A percentile compares a stretch with the other conserved stretches of the same genome.
phyloP scores from a whole-genome alignment of 2,329 filamentous ascomycete species.

The Talaromyces sp. region DNA sequence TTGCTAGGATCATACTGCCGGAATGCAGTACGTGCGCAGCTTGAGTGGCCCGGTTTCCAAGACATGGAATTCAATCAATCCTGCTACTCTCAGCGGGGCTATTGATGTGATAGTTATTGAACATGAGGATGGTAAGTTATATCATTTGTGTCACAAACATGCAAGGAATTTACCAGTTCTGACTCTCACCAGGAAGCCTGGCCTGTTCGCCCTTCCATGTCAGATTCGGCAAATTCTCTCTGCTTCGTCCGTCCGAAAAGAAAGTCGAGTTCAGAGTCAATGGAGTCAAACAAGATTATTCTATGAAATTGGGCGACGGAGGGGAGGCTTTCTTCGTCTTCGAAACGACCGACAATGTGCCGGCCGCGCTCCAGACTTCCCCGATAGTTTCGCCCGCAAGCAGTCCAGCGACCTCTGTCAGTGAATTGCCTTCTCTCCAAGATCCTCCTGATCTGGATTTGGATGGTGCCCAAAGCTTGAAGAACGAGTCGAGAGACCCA shows the following conservation, averaged over 20 bases:
- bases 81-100: constrained; percentile 90
- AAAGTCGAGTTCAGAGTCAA: constrained; percentile 99
- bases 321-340: constrained; percentile 99
- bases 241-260: constrained; percentile 92
- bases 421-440: constrained; percentile 37
- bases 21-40: constrained; percentile 97
- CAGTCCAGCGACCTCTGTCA: constrained; percentile 59
- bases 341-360: constrained; percentile 86
- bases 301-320: constrained; percentile 97
- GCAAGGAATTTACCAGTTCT: not conserved
- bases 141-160: not conserved
- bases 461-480: constrained; percentile 25
- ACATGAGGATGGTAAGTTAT: constrained; percentile 78
- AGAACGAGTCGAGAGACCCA: constrained; percentile 25
- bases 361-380: constrained; percentile 90
- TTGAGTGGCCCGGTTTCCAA: constrained; percentile 94
- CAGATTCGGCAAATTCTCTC: constrained; percentile 96
- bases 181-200: constrained; percentile 53
- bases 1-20: constrained; percentile 18
- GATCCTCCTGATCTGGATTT: constrained; percentile 53
- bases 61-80: constrained; percentile 99
- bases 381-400: constrained; percentile 85
- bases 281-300: constrained; percentile 82
- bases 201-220: constrained; percentile 97
- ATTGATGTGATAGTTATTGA: constrained; percentile 99